A percentile compares a stretch with the other conserved stretches of the same genome.
Evolutionary conservation across 1,284 basidiomycete genomes (phyloP).

Genomic region (Leccinum holopus): DNA sequence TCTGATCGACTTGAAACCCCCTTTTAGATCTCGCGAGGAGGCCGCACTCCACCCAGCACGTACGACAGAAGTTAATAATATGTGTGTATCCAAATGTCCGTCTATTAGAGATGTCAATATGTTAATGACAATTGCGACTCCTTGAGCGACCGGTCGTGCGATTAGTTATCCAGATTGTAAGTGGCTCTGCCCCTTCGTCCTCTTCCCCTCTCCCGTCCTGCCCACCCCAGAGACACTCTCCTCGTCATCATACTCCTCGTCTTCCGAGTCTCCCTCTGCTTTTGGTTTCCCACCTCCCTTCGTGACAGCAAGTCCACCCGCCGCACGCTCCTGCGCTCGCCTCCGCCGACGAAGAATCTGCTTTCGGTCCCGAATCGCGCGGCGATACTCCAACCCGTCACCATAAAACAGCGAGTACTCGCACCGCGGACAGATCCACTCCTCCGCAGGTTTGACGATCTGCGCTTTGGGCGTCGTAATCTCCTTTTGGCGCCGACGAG

Average conservation of each 20-base stretch:
- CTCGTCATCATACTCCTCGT: conserved; percentile 39
- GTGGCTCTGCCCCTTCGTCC: conserved; percentile 22
- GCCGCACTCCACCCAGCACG: conserved; percentile 33
- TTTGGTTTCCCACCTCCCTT: conserved; percentile 32
- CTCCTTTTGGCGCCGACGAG: conserved; percentile 41
- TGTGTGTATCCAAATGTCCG: conserved; percentile 34
- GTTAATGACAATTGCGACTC: conserved; percentile 27
- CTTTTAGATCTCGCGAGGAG: conserved; percentile 26
- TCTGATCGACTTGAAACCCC: conserved; percentile 15
- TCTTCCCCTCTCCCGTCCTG: conserved; percentile 34
- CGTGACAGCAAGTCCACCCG: conserved; percentile 38
- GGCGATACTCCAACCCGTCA: conserved; percentile 60
- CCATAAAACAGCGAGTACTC: conserved; percentile 86
- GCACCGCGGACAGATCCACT: conserved; percentile 89
- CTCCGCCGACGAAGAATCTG: conserved; percentile 73
- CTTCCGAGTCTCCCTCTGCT: conserved; percentile 24
- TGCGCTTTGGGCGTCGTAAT: conserved; percentile 34
- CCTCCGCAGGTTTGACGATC: conserved; percentile 65
- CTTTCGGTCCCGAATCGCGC: conserved; percentile 72
- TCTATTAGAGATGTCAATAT: conserved; percentile 31
- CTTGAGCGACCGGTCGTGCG: conserved; percentile 18
- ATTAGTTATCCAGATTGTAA: conserved; percentile 32
- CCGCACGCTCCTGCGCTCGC: conserved; percentile 76
- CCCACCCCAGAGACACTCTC: conserved; percentile 13
- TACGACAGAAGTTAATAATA: conserved; percentile 24